Evolutionary conservation across 345 rosid genomes (phyloP), one percentile per base, ranked within the genome.

Genomic region (Adansonia digitata): DNA sequence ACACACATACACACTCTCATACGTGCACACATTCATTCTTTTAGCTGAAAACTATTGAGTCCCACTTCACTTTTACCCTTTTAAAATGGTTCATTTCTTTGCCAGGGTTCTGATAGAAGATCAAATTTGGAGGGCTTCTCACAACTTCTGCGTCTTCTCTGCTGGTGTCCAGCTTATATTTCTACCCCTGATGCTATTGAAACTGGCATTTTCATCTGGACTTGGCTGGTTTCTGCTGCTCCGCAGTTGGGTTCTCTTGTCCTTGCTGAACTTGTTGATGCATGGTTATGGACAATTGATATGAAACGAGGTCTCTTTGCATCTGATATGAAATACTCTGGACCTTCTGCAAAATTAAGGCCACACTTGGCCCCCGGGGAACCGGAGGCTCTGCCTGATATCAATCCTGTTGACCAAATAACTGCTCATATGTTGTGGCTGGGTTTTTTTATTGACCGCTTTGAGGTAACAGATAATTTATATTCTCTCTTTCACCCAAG

Each of bases 91-190:
- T 52, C 75, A 77, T 48, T 79, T 71, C 75, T 42, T 75, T 78
- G 43, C 51, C 79, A 95, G 99, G 88, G 83, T 79, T 84, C 89
- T 76, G 89, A 81, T 74, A 84, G 93, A 74, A 96, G 85, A 80
- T 83, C 94, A 80, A 91, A 89, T 77, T 78, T 90, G 59, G 98
- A 93, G 75, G 98, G 98, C 75, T 93, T 91, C 81, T 87, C 97
- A 46, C 99, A 93, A 71, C 92, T 96, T 81, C 79, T 96, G 70
- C 96, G 97, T 74, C 97, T 96, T 77, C 95, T 96, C 74, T 96
- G 99, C 82, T 96, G 98, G 99, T 96, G 94, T 87, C 99, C 99
- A 64, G 99, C 99, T 43, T 96, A 90, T 86, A 88, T 96, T 78
- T 92, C 94, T 64, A 89, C 94, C 37, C 92, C 90, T 49, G 97